Evolutionary conservation across 352 stramenopile genomes (phyloP).

Genomic region (Aphanomyces euteiches): DNA sequence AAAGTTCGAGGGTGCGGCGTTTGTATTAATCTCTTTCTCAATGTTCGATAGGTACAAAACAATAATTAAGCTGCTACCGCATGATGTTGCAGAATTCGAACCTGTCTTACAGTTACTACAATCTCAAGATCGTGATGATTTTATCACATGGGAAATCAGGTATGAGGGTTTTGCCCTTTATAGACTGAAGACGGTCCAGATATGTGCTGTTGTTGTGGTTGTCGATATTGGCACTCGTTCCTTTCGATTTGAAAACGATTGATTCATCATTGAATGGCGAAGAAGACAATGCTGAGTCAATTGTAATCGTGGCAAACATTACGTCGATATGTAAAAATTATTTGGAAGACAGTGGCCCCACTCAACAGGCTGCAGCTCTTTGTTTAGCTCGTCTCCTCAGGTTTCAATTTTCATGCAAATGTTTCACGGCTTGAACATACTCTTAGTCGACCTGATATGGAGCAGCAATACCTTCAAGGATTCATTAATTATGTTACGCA

Average conservation of each 20-base stretch:
- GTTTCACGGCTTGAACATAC: not conserved
- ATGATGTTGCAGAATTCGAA: conserved; percentile 95
- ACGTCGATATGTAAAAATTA: conserved; percentile 84
- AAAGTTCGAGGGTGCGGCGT: conserved; percentile 86
- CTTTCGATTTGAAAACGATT: conserved; percentile 96
- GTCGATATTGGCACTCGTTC: conserved; percentile 95
- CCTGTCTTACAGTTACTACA: conserved; percentile 87
- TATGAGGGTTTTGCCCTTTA: conserved; percentile 38
- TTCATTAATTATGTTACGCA: conserved; percentile 89
- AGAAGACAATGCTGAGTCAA: conserved; percentile 33
- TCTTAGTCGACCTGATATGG: conserved; percentile 90
- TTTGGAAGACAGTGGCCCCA: conserved; percentile 74
- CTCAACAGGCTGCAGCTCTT: conserved; percentile 90
- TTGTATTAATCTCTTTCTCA: conserved; percentile 14
- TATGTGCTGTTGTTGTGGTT: conserved; percentile 96
- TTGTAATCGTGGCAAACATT: conserved; percentile 75
- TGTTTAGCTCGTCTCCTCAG: conserved; percentile 93
- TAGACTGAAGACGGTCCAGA: conserved; percentile 31
- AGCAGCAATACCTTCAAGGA: conserved; percentile 77
- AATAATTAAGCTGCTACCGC: conserved; percentile 93
- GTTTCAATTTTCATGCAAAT: not conserved
- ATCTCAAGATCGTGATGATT: conserved; percentile 80
- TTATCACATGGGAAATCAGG: conserved; percentile 75
- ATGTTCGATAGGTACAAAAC: conserved; percentile 76
- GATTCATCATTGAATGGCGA: conserved; percentile 73